Evolutionary conservation across 495 filamentous ascomycete genomes (phyloP).

Genomic region (Aspergillus bertholletiae): DNA sequence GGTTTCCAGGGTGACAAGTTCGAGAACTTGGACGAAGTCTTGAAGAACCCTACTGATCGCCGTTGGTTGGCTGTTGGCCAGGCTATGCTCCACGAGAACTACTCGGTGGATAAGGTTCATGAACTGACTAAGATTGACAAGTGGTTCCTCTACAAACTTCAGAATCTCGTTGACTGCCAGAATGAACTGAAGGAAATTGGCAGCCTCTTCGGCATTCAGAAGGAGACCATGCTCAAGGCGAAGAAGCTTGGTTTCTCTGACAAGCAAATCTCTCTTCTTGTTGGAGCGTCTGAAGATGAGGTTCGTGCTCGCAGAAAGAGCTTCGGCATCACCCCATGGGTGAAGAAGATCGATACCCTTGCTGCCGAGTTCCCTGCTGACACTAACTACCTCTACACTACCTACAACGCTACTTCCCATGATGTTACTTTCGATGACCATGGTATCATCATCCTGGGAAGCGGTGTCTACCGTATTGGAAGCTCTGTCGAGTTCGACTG

Average conservation of each 20-base stretch:
- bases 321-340: slow-evolving; percentile 77
- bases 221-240: slow-evolving; percentile 65
- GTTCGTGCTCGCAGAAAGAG: slow-evolving; percentile 80
- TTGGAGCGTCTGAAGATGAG: slow-evolving; percentile 86
- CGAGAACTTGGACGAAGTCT: slow-evolving; percentile 92
- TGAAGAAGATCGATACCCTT: slow-evolving; percentile 98
- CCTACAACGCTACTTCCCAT: slow-evolving; percentile 90
- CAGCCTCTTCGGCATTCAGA: slow-evolving; percentile 64
- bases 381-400: slow-evolving; percentile 96
- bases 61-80: slow-evolving; percentile 97
- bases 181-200: slow-evolving; percentile 64
- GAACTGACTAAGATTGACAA: slow-evolving; percentile 87
- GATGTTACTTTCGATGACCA: slow-evolving; percentile 83
- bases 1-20: slow-evolving; percentile 88
- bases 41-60: slow-evolving; percentile 98
- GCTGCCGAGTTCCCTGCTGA: slow-evolving; percentile 93
- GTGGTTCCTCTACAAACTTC: slow-evolving; percentile 87
- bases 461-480: slow-evolving; percentile 95
- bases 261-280: slow-evolving; percentile 88
- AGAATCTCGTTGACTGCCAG: slow-evolving; percentile 84
- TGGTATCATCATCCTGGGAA: slow-evolving; percentile 93
- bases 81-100: slow-evolving; percentile 82
- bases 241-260: slow-evolving; percentile 95
- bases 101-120: slow-evolving; percentile 94
- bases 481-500: slow-evolving; percentile 98